Evolutionary conservation across 306 rosid species (phyloP).

Genomic region (Dryas drummondii): DNA sequence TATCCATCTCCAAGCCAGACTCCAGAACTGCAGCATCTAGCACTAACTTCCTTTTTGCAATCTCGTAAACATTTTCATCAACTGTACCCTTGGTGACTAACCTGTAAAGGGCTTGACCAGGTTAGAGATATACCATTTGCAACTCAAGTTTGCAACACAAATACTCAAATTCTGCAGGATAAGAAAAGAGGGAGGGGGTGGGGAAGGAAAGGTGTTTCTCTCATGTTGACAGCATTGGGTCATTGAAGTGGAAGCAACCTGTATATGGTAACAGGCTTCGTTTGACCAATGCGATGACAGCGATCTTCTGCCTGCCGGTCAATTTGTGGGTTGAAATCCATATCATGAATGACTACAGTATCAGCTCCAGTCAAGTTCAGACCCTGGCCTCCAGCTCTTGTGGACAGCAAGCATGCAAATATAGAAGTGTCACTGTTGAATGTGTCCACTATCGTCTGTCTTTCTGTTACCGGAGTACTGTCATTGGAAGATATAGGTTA

Average conservation of each 20-base stretch:
- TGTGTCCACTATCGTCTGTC: conserved; percentile 93
- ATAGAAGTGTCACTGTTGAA: conserved; percentile 79
- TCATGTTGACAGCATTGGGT: not conserved
- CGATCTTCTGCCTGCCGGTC: conserved; percentile 98
- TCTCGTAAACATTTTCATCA: conserved; percentile 95
- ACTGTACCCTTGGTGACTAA: conserved; percentile 84
- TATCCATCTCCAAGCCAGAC: conserved; percentile 66
- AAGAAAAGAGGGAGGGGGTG: not conserved
- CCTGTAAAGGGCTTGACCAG: conserved; percentile 43
- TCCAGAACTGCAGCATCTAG: conserved; percentile 96
- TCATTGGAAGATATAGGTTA: conserved; percentile 28
- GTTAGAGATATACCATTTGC: not conserved
- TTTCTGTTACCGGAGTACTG: conserved; percentile 90
- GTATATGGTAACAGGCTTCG: conserved; percentile 80
- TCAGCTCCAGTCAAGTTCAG: conserved; percentile 91
- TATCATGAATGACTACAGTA: conserved; percentile 91
- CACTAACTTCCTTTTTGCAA: conserved; percentile 86
- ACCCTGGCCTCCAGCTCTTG: conserved; percentile 99
- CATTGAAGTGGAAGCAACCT: conserved; percentile 30
- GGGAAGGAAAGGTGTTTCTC: not conserved
- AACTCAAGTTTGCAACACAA: not conserved
- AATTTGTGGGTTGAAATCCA: conserved; percentile 98
- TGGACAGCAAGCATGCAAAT: conserved; percentile 95
- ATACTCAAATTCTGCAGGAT: not conserved
- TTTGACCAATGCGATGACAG: conserved; percentile 93